Conservation (phyloP, 2,329 filamentous ascomycete species). For the Paraconiothyrium brasiliense region DNA sequence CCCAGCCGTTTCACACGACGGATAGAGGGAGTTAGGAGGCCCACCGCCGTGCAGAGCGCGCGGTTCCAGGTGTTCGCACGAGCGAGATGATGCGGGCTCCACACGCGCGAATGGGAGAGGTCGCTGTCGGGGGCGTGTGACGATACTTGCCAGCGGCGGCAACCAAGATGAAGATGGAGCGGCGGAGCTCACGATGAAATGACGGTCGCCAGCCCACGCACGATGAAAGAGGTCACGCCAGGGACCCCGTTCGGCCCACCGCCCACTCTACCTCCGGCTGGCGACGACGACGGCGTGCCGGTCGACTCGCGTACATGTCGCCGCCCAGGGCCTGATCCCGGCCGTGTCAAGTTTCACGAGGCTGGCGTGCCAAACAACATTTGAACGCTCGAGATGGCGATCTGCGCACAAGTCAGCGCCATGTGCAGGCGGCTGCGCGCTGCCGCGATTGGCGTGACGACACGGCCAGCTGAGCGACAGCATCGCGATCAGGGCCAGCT, state of each 20-base stretch:
- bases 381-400: slow-evolving; percentile 15
- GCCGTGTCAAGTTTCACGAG: slow-evolving; percentile 25
- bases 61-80: slow-evolving; percentile 12
- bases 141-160: slow-evolving; percentile 16
- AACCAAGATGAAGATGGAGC: not conserved
- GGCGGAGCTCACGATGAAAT: not conserved
- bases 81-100: slow-evolving; percentile 13
- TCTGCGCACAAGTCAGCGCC: not conserved
- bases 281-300: not conserved
- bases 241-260: not conserved
- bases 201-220: not conserved
- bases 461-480: not conserved
- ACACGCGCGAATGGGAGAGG: slow-evolving; percentile 22
- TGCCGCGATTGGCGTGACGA: not conserved
- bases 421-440: not conserved
- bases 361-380: slow-evolving; percentile 1
- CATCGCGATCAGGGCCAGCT: not conserved
- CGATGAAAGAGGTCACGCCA: not conserved
- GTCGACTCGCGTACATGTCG: not conserved
- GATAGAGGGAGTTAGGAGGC: slow-evolving; percentile 5
- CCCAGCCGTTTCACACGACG: slow-evolving; percentile 12
- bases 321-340: not conserved
- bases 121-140: slow-evolving; percentile 13
- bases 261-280: not conserved
- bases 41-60: slow-evolving; percentile 9